Percentiles rank a stretch among this genome's conserved stretches.
phyloP scores from a whole-genome alignment of 495 filamentous ascomycete species.

The Stereocaulon alpinum region DNA sequence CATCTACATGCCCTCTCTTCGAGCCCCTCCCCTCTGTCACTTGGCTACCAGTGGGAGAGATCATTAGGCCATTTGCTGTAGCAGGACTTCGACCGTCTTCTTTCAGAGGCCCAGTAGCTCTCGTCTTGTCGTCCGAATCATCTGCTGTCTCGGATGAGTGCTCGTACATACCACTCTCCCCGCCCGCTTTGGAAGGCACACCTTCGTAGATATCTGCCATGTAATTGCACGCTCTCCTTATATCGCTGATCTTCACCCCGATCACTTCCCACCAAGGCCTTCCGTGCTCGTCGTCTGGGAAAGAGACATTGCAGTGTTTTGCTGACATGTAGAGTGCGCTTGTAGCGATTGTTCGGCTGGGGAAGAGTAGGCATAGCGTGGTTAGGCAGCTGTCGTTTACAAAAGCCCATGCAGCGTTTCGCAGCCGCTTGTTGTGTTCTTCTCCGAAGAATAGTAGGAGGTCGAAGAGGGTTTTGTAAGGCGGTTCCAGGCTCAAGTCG shows the following conservation, averaged over 20 bases:
- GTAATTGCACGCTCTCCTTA: slow-evolving; percentile 54
- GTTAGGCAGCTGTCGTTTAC: slow-evolving; percentile 82
- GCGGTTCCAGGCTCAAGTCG: slow-evolving; percentile 77
- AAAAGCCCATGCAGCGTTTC: slow-evolving; percentile 84
- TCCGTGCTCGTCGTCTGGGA: slow-evolving; percentile 63
- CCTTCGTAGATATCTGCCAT: slow-evolving; percentile 69
- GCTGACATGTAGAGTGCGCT: slow-evolving; percentile 79
- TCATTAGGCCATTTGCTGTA: background rate
- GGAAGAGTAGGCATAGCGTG: slow-evolving; percentile 71
- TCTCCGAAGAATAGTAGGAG: slow-evolving; percentile 58
- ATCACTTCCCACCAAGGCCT: slow-evolving; percentile 79
- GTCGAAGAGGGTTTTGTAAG: slow-evolving; percentile 71
- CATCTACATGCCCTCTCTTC: slow-evolving; percentile 11
- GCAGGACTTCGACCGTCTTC: slow-evolving; percentile 4
- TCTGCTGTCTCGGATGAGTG: slow-evolving; percentile 12
- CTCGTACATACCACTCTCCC: slow-evolving; percentile 20
- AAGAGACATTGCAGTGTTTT: slow-evolving; percentile 52
- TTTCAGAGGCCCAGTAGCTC: background rate
- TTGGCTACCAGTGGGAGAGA: background rate
- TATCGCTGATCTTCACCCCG: slow-evolving; percentile 49
- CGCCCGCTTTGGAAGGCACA: slow-evolving; percentile 35
- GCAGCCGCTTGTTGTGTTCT: slow-evolving; percentile 61
- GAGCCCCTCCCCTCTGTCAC: background rate
- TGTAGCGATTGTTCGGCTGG: slow-evolving; percentile 68
- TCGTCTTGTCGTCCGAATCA: slow-evolving; percentile 19